Evolutionary conservation across 192 early-diverging fungal genomes (phyloP), one percentile per base, ranked within the genome.

Genomic region (Linnemannia exigua): DNA sequence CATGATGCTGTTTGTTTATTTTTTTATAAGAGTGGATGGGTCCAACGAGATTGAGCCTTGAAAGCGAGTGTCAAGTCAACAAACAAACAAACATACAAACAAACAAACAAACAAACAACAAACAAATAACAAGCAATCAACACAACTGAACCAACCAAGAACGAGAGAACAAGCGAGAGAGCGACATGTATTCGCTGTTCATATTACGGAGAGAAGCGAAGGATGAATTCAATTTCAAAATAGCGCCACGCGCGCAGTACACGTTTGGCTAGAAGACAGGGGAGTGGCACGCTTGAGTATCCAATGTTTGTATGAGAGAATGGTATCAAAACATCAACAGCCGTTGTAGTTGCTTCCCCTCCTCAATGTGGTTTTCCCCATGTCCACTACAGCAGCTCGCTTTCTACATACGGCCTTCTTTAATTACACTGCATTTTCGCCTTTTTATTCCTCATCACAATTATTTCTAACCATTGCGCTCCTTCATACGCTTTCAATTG

Each of bases 1-100:
- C n/a, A n/a, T n/a, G n/a, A 54, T 54, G 52, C n/a, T 54, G 52
- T 54, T 54, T 54, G 52, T 54, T 54, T 54, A n/a, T n/a, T n/a
- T n/a, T n/a, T n/a, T n/a, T n/a, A n/a, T n/a, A 54, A n/a, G 15
- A 31, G 58, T 31, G 58, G 58, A 15, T 63, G 58, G 58, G 58
- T 63, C 28, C 58, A 63, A 63, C 58, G 12, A 63, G 58, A 63
- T 63, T 63, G 28, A 63, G 41, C 41, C 3, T 44, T 44, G 41
- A 6, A 22, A 25, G 28, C n/a, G 12, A 31, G 54, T 25, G 54
- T 58, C n/a, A n/a, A n/a, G 22, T 28, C 54, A 58, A 58, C 54
- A 58, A 58, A 7, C n/a, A 58, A 58, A 58, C 20, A 22, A 54
- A 54, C 41, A 44, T n/a, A n/a, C 48, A 17, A 51, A 51, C 51